phyloP scores from a whole-genome alignment of 129 eudicot genomes.

The Kitagawia praeruptora region DNA sequence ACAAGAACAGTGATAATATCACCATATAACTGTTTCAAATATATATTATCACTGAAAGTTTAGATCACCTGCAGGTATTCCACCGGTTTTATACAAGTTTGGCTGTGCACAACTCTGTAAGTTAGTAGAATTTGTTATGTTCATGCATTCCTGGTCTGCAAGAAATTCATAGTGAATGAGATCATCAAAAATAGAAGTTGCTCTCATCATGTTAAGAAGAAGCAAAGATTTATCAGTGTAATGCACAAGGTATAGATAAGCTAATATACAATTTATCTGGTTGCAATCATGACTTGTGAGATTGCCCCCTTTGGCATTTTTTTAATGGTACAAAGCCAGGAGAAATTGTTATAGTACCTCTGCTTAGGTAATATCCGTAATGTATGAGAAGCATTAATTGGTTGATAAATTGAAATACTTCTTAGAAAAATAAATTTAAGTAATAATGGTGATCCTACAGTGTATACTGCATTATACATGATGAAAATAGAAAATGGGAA shows the following conservation, averaged over 20 bases:
- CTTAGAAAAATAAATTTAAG: background rate
- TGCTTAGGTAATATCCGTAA: background rate
- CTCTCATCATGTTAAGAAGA: background rate
- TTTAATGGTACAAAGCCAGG: background rate
- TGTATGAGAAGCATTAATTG: background rate
- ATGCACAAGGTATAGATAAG: background rate
- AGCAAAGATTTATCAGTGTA: background rate
- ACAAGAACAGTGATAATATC: background rate
- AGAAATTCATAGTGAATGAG: slow-evolving; percentile 5
- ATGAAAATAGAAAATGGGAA: background rate
- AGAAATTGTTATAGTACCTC: background rate
- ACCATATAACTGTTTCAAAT: background rate
- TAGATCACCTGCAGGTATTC: slow-evolving; percentile 34
- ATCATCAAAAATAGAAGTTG: background rate
- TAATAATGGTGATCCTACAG: background rate
- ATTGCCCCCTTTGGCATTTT: background rate
- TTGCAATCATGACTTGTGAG: background rate
- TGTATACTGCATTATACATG: background rate
- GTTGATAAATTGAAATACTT: background rate
- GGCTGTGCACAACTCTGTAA: slow-evolving; percentile 21
- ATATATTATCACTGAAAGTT: background rate
- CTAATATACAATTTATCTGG: background rate
- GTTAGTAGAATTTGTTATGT: slow-evolving; percentile 25
- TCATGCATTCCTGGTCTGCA: slow-evolving; percentile 30
- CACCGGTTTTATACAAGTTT: slow-evolving; percentile 29